Base-by-base conservation (phyloP, 1,284 basidiomycete species). In the Ceratobasidium sp. region DNA sequence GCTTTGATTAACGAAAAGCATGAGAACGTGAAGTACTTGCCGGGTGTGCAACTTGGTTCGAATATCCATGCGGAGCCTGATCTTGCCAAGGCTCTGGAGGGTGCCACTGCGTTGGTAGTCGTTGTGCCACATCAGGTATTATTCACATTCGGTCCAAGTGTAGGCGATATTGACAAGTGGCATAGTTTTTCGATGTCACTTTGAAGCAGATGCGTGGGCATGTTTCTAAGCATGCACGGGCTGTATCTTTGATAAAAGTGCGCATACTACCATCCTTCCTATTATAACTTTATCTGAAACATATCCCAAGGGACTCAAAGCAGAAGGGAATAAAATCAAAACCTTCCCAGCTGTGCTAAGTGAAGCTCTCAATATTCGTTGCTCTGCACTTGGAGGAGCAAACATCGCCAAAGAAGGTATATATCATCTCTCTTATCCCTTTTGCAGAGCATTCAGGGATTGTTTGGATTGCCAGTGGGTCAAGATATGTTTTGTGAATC, bases 291-390 rank as follows among this genome's bases (percentile, higher is more conserved):
- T n/a, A n/a, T n/a, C n/a, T n/a, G n/a, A n/a, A n/a, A n/a, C n/a
- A n/a, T n/a, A n/a, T n/a, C n/a, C n/a, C 6, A 41, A 79, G 79
- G 85, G 84, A 72, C 84, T 86, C 50, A 83, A 85, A 72, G 84
- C 85, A 50, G 79, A 83, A 67, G 82, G 81, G 30, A 81, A 81
- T 70, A 79, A 85, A 71, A 87, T 88, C 74, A 79, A 80, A 72
- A 86, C 87, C 71, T 87, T 86, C 77, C 83, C 86, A 18, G 82
- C 83, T 74, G 79, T 87, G 39, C 87, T 88, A 75, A 82, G 85
- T 76, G 79, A 80, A 41, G 80, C 83, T 74, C 79, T 87, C 36
- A 80, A 81, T 16, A 82, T 83, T 34, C 81, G 82, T 6, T 85
- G 84, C 75, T 83, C 83, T 1, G 85, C 86, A 3, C 77, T 87